Evolutionary conservation across 1,139 yeast species (phyloP).

Genomic region (Yamadazyma oceani): DNA sequence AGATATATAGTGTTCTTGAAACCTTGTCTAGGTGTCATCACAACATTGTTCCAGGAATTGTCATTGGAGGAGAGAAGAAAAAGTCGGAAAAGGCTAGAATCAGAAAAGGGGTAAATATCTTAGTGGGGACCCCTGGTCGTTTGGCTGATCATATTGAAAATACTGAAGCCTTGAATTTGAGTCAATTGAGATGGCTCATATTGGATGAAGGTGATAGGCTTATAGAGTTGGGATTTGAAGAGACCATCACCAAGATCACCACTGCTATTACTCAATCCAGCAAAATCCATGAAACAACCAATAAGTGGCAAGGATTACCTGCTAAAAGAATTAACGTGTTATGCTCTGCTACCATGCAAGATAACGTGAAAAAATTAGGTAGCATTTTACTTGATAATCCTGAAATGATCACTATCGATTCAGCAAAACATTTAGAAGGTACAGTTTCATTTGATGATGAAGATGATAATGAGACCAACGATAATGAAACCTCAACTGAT

Average conservation of each 20-base stretch:
- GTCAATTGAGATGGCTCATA: slow-evolving; percentile 77
- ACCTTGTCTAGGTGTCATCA: slow-evolving; percentile 71
- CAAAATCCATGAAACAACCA: slow-evolving; percentile 37
- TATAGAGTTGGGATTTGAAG: slow-evolving; percentile 95
- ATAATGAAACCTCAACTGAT: too few relatives aligned
- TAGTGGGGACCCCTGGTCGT: slow-evolving; percentile 93
- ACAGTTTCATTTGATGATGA: slow-evolving; percentile 44
- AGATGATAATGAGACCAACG: slow-evolving; percentile 24
- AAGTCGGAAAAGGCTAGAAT: slow-evolving; percentile 89
- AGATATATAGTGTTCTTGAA: slow-evolving; percentile 80
- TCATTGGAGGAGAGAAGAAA: slow-evolving; percentile 93
- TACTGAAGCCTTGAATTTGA: slow-evolving; percentile 66
- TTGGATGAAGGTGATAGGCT: slow-evolving; percentile 95
- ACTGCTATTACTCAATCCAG: slow-evolving; percentile 50
- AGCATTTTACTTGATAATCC: slow-evolving; percentile 72
- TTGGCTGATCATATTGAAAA: slow-evolving; percentile 90
- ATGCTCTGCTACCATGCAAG: slow-evolving; percentile 93
- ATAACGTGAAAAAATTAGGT: slow-evolving; percentile 77
- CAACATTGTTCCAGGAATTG: slow-evolving; percentile 86
- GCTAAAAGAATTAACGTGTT: slow-evolving; percentile 68
- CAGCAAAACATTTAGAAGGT: slow-evolving; percentile 21
- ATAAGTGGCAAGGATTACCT: slow-evolving; percentile 60
- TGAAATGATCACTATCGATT: slow-evolving; percentile 54
- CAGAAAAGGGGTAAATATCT: slow-evolving; percentile 83
- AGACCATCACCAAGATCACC: slow-evolving; percentile 78